These are phyloP conservation scores for Solanum sitiens DNA, from an alignment of 257 asterid genomes.

Conservation along the genomic window DNA sequence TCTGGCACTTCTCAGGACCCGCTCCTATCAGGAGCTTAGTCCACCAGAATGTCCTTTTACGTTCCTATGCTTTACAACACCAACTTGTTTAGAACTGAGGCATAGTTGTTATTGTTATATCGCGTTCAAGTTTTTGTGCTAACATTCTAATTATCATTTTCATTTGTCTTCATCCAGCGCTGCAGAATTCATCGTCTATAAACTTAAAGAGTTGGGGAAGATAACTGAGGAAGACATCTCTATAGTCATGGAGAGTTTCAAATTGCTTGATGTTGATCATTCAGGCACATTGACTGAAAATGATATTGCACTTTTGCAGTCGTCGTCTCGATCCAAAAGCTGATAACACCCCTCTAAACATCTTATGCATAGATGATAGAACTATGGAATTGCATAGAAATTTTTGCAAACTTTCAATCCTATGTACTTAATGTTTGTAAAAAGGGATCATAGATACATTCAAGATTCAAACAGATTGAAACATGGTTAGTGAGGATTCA, in stretches of 20 bases:
- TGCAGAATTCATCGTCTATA: slow-evolving; percentile 58
- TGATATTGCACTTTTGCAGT: slow-evolving; percentile 22
- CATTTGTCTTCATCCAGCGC: slow-evolving; percentile 21
- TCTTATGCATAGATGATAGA: background rate
- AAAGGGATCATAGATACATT: background rate
- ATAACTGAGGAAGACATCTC: slow-evolving; percentile 49
- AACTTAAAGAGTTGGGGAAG: slow-evolving; percentile 81
- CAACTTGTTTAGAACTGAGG: background rate
- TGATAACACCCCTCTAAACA: background rate
- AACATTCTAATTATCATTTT: background rate
- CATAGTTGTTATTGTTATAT: background rate
- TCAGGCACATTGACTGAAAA: slow-evolving; percentile 55
- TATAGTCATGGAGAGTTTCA: slow-evolving; percentile 58
- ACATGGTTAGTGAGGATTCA: background rate
- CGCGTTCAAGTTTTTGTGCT: background rate
- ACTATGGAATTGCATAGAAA: background rate
- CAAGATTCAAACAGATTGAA: background rate
- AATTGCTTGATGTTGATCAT: slow-evolving; percentile 47
- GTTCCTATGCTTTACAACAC: background rate
- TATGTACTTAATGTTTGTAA: background rate
- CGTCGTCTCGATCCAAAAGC: background rate
- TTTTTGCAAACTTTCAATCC: background rate
- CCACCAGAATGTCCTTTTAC: background rate
- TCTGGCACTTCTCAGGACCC: background rate
- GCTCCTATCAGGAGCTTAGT: background rate